Evolutionary conservation across 306 rosid genomes (phyloP), one percentile per base, ranked within the genome.

Genomic region (Trifolium repens): DNA sequence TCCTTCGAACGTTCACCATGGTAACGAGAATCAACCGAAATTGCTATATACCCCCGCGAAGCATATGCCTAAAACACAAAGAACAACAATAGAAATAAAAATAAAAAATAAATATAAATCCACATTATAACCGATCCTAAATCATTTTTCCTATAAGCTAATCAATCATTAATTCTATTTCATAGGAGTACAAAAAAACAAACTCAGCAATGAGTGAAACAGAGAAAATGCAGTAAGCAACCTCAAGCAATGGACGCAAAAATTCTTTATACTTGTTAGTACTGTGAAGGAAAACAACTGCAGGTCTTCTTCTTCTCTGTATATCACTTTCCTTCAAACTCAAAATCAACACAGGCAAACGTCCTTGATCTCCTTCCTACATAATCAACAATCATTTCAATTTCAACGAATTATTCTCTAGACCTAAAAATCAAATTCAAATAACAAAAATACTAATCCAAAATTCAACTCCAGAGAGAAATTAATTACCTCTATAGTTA

Each of bases 341-440:
- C 74, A 91, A 19, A 73, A 94, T 89, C 88, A 90, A 78, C 67
- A 92, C 7, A n/a, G 97, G 97, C 40, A 94, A 75, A 62, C 84
- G 84, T 80, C 97, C 97, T 84, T 94, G 99, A 75, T 90, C 97
- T 81, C 96, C 99, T 80, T 81, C 93, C 97, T 92, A 61, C 16
- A 14, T n/a, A 75, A 26, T 57, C 76, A 76, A 46, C 55, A 4
- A 70, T 60, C 13, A 22, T 22, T 22, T 22, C 24, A 22, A 30
- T 60, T 67, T 37, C 47, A 57, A 57, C 40, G 19, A 79, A 24
- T 61, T 46, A 52, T 7, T 55, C 50, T 57, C 59, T 72, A 40
- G 27, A 15, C 15, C 63, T 52, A 32, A 69, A 62, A 75, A 32
- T 64, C 72, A 75, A 68, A 47, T 75, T 12, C 26, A 7, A 78